Percentiles rank a stretch among this genome's conserved stretches.
Evolutionary conservation across 345 rosid genomes (phyloP).

Genomic region (Gossypium rotundifolium): DNA sequence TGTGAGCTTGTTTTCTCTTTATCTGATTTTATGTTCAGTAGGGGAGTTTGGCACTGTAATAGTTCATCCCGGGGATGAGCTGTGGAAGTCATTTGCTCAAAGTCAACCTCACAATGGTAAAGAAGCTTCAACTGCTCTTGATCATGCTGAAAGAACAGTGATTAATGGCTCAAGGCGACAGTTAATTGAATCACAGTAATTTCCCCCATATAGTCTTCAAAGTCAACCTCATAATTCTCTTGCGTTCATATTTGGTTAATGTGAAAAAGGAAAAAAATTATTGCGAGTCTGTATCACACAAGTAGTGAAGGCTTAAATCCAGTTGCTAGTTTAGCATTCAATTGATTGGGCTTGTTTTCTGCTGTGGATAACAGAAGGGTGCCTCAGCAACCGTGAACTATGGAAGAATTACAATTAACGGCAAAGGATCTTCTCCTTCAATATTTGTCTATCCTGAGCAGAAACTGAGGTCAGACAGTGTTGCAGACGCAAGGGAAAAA

Average conservation of each 20-base stretch:
- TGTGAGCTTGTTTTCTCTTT: background rate
- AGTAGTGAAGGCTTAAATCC: background rate
- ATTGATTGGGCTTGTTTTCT: conserved; percentile 10
- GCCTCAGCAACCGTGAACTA: conserved; percentile 25
- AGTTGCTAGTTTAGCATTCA: conserved; percentile 1
- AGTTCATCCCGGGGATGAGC: conserved; percentile 58
- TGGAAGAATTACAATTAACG: conserved; percentile 29
- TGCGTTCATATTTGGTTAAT: background rate
- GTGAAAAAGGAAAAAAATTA: background rate
- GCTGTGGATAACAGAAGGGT: conserved; percentile 41
- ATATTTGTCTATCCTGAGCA: conserved; percentile 31
- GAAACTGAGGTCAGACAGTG: conserved; percentile 31
- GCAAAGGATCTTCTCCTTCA: conserved; percentile 24
- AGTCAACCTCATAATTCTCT: conserved; percentile 1
- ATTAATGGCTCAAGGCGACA: conserved; percentile 30
- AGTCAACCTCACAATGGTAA: conserved; percentile 28
- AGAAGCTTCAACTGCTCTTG: conserved; percentile 31
- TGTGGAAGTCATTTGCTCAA: conserved; percentile 20
- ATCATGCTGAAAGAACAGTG: conserved; percentile 27
- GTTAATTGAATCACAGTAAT: conserved; percentile 38
- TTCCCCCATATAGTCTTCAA: background rate
- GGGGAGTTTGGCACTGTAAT: conserved; percentile 86
- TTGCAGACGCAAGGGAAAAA: conserved; percentile 37
- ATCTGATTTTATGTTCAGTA: conserved; percentile 21
- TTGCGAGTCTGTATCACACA: background rate